Evolutionary conservation across 2,329 filamentous ascomycete species (phyloP), one percentile per base, ranked within the genome.

Genomic region (Dryadomyces sulphureus): DNA sequence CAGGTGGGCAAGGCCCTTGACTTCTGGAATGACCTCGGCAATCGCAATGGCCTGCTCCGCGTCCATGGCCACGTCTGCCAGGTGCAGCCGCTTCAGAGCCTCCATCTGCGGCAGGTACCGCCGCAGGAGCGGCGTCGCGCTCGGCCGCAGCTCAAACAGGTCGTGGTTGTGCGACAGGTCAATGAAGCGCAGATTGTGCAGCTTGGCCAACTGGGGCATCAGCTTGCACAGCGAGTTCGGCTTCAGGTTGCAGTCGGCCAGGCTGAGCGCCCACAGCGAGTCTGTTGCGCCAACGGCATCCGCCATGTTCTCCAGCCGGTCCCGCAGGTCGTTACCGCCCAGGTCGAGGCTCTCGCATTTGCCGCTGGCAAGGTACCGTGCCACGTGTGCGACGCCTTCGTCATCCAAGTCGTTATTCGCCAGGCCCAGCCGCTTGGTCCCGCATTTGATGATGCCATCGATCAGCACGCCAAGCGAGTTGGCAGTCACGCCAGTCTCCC

Each of bases 21-120:
- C 79, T 60, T 98, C 92, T 0, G 92, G 88, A 7, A 96, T 65
- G 30, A 96, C 79, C 60, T 98, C 92, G 3, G 89, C 85, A 14
- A 96, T 68, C 7, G 87, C 84, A 58, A 96, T 96, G 7, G 82
- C 85, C 63, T 96, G 88, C 56, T 92, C 86, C 0, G 90, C 73
- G 2, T 78, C 82, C 67, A 98, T 76, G 36, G 81, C 79, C 20
- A 93, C 87, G 62, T 94, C 85, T 19, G 79, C 75, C 4, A 98
- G 71, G 60, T 96, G 89, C 49, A 98, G 77, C 16, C 92, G 78
- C 60, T 89, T 94, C 25, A 98, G 62, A 4, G 72, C 68, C 25
- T 73, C 67, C 65, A 96, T 74, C 60, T 86, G 81, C 4, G 90
- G 89, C 47, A 96, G 69, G 59, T 90, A 80, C 60, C 76, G 79